Percentiles rank a stretch among this genome's conserved stretches.
Evolutionary conservation across 2,329 filamentous ascomycete species (phyloP).

Genomic region (Rutstroemia sp.): DNA sequence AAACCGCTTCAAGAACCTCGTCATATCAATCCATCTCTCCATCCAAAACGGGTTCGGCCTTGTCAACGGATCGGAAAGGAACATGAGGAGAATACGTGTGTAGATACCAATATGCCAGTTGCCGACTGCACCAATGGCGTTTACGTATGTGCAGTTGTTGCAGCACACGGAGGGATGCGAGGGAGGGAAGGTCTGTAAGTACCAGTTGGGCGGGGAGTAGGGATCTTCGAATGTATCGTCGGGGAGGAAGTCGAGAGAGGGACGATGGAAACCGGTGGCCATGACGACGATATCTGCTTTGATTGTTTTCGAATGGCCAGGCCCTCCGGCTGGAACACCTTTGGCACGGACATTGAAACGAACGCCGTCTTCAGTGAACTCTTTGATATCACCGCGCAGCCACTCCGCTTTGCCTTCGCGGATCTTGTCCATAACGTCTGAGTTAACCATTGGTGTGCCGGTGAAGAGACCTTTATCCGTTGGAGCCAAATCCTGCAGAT

Average conservation of each 20-base stretch:
- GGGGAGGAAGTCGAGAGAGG: conserved; percentile 66
- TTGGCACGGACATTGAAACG: conserved; percentile 63
- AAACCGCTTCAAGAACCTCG: conserved; percentile 58
- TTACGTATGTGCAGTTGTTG: conserved; percentile 73
- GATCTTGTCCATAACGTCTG: conserved; percentile 69
- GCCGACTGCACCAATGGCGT: conserved; percentile 73
- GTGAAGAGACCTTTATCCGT: conserved; percentile 67
- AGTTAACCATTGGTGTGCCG: conserved; percentile 83
- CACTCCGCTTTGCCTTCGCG: conserved; percentile 66
- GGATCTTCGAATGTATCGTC: conserved; percentile 64
- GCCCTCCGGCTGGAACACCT: conserved; percentile 69
- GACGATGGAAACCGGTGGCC: conserved; percentile 75
- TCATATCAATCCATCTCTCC: conserved; percentile 84
- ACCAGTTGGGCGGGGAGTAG: conserved; percentile 79
- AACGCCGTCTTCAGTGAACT: conserved; percentile 56
- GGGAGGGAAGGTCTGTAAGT: conserved; percentile 78
- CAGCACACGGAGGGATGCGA: conserved; percentile 64
- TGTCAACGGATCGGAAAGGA: conserved; percentile 70
- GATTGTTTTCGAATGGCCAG: conserved; percentile 58
- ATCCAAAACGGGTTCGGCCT: conserved; percentile 67
- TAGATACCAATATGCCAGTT: conserved; percentile 91
- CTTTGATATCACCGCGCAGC: conserved; percentile 72
- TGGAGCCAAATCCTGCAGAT: conserved; percentile 67
- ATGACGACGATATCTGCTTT: conserved; percentile 72
- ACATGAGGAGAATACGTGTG: conserved; percentile 80